Percentiles rank a stretch among this genome's conserved stretches.
Conservation (phyloP, 2,329 filamentous ascomycete genomes). For the Alternaria triticina region DNA sequence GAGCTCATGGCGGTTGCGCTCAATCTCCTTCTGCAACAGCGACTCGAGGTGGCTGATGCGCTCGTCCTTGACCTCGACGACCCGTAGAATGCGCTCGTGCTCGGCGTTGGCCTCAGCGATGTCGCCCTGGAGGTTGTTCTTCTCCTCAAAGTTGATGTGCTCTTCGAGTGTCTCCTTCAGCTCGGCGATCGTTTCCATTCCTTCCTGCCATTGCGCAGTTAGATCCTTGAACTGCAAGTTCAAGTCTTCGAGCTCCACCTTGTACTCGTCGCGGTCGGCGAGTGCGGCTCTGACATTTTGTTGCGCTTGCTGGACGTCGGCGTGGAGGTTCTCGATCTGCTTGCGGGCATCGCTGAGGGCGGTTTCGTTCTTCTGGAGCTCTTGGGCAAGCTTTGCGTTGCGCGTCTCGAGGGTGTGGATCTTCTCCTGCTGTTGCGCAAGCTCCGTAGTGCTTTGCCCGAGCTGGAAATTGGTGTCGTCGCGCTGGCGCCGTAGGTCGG, state of each 20-base stretch:
- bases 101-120: conserved; percentile 12
- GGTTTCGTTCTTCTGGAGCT: neutral
- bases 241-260: neutral
- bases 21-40: conserved; percentile 25
- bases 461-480: neutral
- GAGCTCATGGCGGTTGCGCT: conserved; percentile 13
- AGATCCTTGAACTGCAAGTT: conserved; percentile 18
- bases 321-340: neutral
- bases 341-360: neutral
- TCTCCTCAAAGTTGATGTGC: neutral
- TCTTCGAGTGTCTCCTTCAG: conserved; percentile 8
- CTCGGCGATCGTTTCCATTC: conserved; percentile 8
- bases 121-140: conserved; percentile 17
- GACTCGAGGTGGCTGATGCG: conserved; percentile 31
- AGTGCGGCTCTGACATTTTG: neutral
- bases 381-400: neutral
- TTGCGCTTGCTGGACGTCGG: neutral
- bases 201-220: conserved; percentile 14
- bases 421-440: neutral
- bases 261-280: conserved; percentile 3
- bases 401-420: neutral
- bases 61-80: conserved; percentile 30
- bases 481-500: neutral
- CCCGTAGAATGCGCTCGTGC: conserved; percentile 14
- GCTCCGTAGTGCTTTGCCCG: neutral